These are phyloP conservation scores for Aspergillus fischeri DNA, from an alignment of 2,329 filamentous ascomycete genomes.

Conservation along the genomic window DNA sequence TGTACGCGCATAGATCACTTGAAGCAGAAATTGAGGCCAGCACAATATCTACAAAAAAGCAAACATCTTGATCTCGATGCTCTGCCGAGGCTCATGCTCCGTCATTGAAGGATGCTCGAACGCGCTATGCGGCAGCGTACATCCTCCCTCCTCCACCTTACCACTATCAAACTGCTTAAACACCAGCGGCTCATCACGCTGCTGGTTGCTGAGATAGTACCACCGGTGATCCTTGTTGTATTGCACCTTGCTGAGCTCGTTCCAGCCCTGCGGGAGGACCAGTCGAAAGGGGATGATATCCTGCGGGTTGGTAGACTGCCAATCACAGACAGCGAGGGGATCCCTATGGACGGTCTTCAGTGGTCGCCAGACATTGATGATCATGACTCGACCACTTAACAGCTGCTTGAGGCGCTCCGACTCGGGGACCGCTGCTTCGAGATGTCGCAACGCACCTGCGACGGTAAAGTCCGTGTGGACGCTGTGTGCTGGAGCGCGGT, in stretches of 20 bases:
- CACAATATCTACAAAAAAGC: constrained; percentile 6
- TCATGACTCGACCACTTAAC: constrained; percentile 8
- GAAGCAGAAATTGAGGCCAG: too few species aligned
- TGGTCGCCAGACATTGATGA: constrained; percentile 23
- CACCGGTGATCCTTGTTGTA: constrained; percentile 6
- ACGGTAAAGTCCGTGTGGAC: background rate
- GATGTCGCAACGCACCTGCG: background rate
- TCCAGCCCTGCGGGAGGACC: constrained; percentile 10
- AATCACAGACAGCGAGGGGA: constrained; percentile 21
- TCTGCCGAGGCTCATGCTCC: constrained; percentile 44
- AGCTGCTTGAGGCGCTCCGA: constrained; percentile 1
- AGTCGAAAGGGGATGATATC: constrained; percentile 11
- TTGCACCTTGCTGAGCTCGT: constrained; percentile 2
- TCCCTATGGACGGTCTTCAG: constrained; percentile 19
- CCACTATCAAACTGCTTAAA: constrained; percentile 20
- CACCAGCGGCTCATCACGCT: constrained; percentile 15
- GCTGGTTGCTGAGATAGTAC: constrained; percentile 15
- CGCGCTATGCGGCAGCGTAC: constrained; percentile 46
- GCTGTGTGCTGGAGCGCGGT: background rate
- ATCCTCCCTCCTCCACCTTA: constrained; percentile 2
- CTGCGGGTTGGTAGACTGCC: constrained; percentile 8
- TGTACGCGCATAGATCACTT: too few species aligned
- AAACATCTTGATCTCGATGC: constrained; percentile 50
- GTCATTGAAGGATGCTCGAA: constrained; percentile 45
- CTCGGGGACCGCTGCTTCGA: background rate